Base-by-base conservation (phyloP, 495 filamentous ascomycete genomes). In the Aspergillus campestris region DNA sequence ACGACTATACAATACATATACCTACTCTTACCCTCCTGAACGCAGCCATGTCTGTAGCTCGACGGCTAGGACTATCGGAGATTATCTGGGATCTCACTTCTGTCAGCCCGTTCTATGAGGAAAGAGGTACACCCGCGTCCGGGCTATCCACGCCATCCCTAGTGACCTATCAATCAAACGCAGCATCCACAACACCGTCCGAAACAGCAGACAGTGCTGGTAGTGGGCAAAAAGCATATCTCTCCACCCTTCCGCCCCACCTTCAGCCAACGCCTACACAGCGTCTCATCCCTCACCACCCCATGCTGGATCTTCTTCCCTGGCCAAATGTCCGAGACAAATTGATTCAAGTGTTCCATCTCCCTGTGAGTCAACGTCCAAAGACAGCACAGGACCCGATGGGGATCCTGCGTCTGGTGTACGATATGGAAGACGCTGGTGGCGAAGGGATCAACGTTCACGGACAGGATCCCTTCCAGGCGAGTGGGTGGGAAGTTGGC, bases 271-370 rank as follows among this genome's bases (percentile, higher is more conserved):
- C 60, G 0, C 9, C 8, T 13, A 56, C 49, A 10, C 60, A 64
- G 34, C 52, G 42, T 34, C 31, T 48, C 1, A 51, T 72, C 40
- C 66, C 68, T 6, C 72, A 78, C 49, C 74, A 78, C 48, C 73
- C 74, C 1, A 33, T 75, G 8, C 33, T 77, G 3, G 73, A 78
- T 51, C 44, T 71, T 15, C 55, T 77, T 1, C 73, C 73, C 7
- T 78, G 74, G 74, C 71, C 73, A 0, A 51, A 46, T 11, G 60
- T 62, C 11, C 65, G 74, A 27, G 64, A 71, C 32, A 70, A 71
- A 44, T 43, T 73, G 18, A 67, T 77, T 47, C 52, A 52, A 40
- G 52, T 73, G 2, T 56, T 78, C 33, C 44, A 48, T 9, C 51
- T 74, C 8, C 70, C 72, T 0, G 50, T 58, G 1, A 40, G 56